A percentile compares a stretch with the other conserved stretches of the same genome.
Evolutionary conservation across 108 stramenopile genomes (phyloP).

Genomic region (Nitzschia sp.): DNA sequence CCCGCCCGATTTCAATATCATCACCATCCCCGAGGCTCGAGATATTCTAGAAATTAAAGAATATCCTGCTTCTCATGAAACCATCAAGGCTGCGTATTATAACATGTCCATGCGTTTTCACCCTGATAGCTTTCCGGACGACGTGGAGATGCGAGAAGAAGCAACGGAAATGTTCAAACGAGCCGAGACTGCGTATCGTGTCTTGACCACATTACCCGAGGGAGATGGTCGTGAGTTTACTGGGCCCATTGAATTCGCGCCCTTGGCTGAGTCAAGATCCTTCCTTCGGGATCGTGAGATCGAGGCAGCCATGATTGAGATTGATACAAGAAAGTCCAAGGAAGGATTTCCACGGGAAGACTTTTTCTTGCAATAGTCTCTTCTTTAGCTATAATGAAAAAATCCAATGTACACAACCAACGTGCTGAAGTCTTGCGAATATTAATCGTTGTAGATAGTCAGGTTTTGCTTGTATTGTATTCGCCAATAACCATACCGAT

Average conservation of each 20-base stretch:
- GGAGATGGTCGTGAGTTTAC: neutral
- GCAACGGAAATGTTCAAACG: neutral
- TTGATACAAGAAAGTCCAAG: no score
- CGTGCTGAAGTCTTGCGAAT: no score
- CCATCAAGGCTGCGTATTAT: neutral
- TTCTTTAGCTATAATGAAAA: no score
- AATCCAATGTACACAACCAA: no score
- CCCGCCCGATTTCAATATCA: neutral
- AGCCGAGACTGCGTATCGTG: neutral
- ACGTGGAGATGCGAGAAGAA: neutral
- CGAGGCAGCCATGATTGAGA: neutral
- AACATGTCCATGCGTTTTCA: neutral
- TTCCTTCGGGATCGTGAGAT: neutral
- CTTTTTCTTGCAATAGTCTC: no score
- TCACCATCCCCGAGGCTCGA: neutral
- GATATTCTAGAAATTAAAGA: neutral
- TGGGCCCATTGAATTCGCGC: neutral
- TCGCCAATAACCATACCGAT: no score
- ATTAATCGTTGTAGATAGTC: no score
- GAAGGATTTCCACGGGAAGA: no score
- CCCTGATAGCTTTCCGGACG: neutral
- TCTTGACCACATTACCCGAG: neutral
- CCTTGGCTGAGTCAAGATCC: neutral
- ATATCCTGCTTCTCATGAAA: neutral
- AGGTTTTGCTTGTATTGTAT: no score